Conservation (phyloP, 257 asterid species). For the Jacaranda mimosifolia region DNA sequence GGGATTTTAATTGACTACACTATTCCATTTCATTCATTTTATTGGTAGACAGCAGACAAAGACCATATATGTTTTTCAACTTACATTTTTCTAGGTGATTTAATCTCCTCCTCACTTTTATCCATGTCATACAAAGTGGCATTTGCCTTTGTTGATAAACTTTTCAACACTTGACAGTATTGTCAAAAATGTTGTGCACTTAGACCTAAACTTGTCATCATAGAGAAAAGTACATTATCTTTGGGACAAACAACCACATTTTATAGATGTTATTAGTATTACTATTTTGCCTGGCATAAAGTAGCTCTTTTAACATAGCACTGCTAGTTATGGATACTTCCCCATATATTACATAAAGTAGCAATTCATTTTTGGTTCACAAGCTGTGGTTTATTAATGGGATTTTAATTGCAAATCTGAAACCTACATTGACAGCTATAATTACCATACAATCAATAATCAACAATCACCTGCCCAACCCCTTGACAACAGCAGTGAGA, state of each 20-base stretch:
- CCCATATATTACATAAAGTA: conserved; percentile 7
- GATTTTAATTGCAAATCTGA: background rate
- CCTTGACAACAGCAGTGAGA: conserved; percentile 68
- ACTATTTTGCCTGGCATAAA: background rate
- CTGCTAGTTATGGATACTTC: background rate
- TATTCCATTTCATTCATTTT: background rate
- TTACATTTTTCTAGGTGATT: conserved; percentile 20
- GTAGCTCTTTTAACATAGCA: background rate
- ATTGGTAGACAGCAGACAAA: background rate
- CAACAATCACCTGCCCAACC: conserved; percentile 68
- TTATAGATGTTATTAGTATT: background rate
- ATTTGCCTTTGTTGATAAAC: conserved; percentile 6
- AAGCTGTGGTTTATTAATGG: conserved; percentile 13
- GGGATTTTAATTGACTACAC: background rate
- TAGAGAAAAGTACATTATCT: conserved; percentile 19
- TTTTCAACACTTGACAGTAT: background rate
- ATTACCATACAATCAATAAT: conserved; percentile 16
- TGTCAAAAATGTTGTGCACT: background rate
- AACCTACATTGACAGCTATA: conserved; percentile 17
- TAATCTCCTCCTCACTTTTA: conserved; percentile 9
- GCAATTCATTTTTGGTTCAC: background rate
- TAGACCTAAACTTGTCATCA: background rate
- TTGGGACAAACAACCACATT: conserved; percentile 9
- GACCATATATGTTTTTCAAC: background rate
- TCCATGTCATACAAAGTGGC: background rate